Percentiles rank a stretch among this genome's conserved stretches.
phyloP scores from a whole-genome alignment of 495 filamentous ascomycete genomes.

The Penicillium manginii region DNA sequence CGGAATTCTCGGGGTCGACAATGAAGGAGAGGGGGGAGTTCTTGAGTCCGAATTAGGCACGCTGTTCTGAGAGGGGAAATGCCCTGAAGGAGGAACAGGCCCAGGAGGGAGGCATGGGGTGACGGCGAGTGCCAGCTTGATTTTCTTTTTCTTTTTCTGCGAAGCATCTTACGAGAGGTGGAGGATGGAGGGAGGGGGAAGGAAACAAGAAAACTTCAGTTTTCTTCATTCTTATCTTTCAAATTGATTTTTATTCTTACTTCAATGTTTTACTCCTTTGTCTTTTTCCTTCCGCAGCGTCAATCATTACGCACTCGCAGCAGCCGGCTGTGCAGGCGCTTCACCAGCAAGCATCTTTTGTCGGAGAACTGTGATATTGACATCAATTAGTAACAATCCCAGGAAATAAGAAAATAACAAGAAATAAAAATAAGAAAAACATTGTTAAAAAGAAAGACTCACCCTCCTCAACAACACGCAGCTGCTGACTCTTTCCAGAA shows the following conservation, averaged over 20 bases:
- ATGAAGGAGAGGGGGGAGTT: no score
- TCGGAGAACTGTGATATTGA: constrained; percentile 44
- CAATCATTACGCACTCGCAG: constrained; percentile 33
- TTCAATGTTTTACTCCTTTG: no score
- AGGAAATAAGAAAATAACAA: not conserved
- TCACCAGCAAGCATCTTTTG: constrained; percentile 53
- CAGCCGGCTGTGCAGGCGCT: constrained; percentile 31
- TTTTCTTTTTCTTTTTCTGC: no score
- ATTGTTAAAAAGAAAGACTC: constrained; percentile 26
- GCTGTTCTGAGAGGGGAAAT: constrained; percentile 28
- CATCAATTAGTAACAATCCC: not conserved
- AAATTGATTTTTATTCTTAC: not conserved
- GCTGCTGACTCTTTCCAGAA: constrained; percentile 78
- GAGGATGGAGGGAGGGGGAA: no score
- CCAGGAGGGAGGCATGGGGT: no score
- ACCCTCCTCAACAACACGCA: constrained; percentile 90
- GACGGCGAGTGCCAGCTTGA: no score
- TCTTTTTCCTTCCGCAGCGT: no score
- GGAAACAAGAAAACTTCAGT: no score
- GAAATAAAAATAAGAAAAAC: not conserved
- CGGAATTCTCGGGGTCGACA: no score
- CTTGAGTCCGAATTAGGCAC: constrained; percentile 39
- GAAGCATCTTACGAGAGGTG: no score
- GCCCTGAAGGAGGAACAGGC: no score
- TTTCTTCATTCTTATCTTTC: no score